These are phyloP conservation scores for Galerina sulciceps DNA, from an alignment of 768 basidiomycete genomes.

Conservation along the genomic window DNA sequence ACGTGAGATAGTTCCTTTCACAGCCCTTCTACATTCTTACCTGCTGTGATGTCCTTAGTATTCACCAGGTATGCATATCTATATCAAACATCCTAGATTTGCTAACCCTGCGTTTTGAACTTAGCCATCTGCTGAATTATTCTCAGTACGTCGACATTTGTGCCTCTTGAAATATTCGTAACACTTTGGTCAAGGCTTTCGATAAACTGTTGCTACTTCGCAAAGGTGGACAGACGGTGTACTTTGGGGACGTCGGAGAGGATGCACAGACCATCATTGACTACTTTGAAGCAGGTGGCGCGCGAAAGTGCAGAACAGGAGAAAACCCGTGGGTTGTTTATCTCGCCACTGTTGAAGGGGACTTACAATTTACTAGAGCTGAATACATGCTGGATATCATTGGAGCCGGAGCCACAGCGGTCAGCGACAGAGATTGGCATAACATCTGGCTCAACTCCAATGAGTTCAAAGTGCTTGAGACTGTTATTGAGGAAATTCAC, in stretches of 20 bases:
- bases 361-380: constrained; percentile 40
- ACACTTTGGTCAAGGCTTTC: constrained; percentile 49
- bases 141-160: constrained; percentile 46
- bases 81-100: background rate
- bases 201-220: constrained; percentile 79
- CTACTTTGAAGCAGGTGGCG: constrained; percentile 81
- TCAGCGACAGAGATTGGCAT: constrained; percentile 58
- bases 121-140: constrained; percentile 82
- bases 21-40: background rate
- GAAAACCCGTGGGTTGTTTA: constrained; percentile 70
- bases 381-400: constrained; percentile 74
- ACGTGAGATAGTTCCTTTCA: constrained; percentile 50
- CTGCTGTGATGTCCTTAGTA: constrained; percentile 28
- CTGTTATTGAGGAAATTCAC: constrained; percentile 52
- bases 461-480: constrained; percentile 34
- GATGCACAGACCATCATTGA: constrained; percentile 63
- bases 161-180: background rate
- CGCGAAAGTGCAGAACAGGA: constrained; percentile 57
- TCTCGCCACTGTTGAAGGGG: background rate
- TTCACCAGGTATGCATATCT: constrained; percentile 41
- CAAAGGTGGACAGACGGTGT: constrained; percentile 77
- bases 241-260: constrained; percentile 73
- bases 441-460: constrained; percentile 48
- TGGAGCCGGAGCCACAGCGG: constrained; percentile 70
- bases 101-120: background rate